Conservation (phyloP, 2,329 filamentous ascomycete species). For the Clarireedia monteithiana region DNA sequence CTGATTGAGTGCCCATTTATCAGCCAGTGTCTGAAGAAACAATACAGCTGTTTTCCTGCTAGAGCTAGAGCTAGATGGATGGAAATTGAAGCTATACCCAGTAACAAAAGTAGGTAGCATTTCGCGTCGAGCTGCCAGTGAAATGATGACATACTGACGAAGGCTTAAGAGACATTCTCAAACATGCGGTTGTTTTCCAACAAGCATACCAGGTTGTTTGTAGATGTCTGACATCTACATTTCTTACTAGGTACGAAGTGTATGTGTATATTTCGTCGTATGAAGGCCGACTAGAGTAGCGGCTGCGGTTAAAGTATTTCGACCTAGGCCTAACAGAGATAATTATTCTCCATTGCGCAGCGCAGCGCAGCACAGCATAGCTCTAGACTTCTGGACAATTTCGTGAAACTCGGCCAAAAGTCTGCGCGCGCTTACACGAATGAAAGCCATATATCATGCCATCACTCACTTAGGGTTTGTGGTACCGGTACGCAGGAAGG, state of each 20-base stretch:
- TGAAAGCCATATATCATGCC: neutral
- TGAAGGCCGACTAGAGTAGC: neutral
- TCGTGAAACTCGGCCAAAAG: neutral
- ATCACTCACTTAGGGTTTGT: neutral
- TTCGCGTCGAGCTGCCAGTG: neutral
- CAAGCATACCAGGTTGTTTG: neutral
- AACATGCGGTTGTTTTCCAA: constrained; percentile 8
- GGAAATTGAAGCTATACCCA: neutral
- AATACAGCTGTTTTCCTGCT: neutral
- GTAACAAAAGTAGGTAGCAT: neutral
- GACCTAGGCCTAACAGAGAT: neutral
- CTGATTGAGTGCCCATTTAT: constrained; percentile 1
- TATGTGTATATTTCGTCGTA: neutral
- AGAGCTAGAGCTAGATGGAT: neutral
- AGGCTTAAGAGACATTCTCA: constrained; percentile 7
- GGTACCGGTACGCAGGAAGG: neutral
- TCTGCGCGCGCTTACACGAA: constrained; percentile 8
- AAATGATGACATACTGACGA: neutral
- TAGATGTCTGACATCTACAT: neutral
- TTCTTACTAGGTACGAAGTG: neutral
- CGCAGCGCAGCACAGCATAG: neutral
- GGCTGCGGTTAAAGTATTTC: neutral
- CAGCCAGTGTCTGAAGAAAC: neutral
- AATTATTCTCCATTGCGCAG: neutral
- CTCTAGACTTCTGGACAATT: neutral